phyloP scores from a whole-genome alignment of 176 grass and related monocot species.

The Oryza australiensis region DNA sequence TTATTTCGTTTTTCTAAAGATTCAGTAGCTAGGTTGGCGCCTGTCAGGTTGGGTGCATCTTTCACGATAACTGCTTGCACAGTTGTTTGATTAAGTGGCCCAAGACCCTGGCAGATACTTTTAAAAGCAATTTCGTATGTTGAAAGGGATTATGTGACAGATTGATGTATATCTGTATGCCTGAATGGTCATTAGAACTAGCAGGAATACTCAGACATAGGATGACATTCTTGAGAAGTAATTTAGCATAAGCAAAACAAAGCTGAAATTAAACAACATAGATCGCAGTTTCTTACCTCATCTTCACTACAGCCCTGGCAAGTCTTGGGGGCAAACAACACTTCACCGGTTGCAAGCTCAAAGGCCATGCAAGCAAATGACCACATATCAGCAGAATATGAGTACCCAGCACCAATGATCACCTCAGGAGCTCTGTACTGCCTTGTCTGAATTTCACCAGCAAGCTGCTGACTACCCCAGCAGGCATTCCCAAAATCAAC shows the following conservation, averaged over 20 bases:
- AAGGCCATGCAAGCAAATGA: slow-evolving; percentile 86
- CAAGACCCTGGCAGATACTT: not conserved
- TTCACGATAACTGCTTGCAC: slow-evolving; percentile 15
- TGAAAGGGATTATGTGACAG: slow-evolving; percentile 12
- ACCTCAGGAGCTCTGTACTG: slow-evolving; percentile 93
- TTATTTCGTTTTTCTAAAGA: slow-evolving; percentile 27
- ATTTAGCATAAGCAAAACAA: not conserved
- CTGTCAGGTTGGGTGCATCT: slow-evolving; percentile 33
- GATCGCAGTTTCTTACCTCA: slow-evolving; percentile 58
- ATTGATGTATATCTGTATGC: not conserved
- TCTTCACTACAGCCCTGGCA: slow-evolving; percentile 78
- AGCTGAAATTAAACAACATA: not conserved
- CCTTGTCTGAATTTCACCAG: slow-evolving; percentile 87
- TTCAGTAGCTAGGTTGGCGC: slow-evolving; percentile 33
- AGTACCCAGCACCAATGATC: slow-evolving; percentile 78
- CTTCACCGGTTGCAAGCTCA: slow-evolving; percentile 92
- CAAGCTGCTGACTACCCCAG: slow-evolving; percentile 60
- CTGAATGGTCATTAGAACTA: not conserved
- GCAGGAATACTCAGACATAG: slow-evolving; percentile 23
- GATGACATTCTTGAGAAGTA: not conserved
- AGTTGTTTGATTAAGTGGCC: slow-evolving; percentile 28
- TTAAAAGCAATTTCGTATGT: not conserved
- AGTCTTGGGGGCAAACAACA: slow-evolving; percentile 70
- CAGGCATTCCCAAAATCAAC: slow-evolving; percentile 94
- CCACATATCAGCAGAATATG: slow-evolving; percentile 85